Evolutionary conservation across 148 eudicot genomes (phyloP), one percentile per base, ranked within the genome.

Genomic region (Tetragonia tetragonoides): DNA sequence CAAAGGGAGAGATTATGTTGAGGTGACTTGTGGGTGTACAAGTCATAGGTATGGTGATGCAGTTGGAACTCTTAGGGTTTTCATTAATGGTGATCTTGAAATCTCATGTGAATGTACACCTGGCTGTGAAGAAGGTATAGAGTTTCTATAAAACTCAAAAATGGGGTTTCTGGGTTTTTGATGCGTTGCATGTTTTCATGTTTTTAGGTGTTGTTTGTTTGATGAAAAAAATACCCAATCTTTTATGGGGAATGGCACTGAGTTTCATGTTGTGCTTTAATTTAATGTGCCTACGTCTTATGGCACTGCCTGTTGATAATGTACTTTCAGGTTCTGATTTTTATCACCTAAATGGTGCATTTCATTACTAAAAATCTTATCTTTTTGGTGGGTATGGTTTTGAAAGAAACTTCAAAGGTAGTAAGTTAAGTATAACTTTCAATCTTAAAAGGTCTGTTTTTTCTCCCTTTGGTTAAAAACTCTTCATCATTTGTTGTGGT

Each of bases 1-100:
- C 74, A 76, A 68, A 61, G 75, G 83, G 9, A 76, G 70, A 16
- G 93, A 83, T 71, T 86, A 76, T 53, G 76, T 87, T 47, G 91
- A 87, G 77, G 88, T 90, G 34, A 83, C 77, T 62, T 88, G 93
- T 73, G 96, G 93, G n/a, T 91, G 96, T 76, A 91, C 96, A 0
- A 88, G 90, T 76, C 87, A 82, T 60, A 78, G 84, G 46, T 91
- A 89, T 68, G 96, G 96, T 14, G 96, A 91, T 75, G 86, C 93
- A 62, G 91, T 90, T 60, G 93, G 91, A 6, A 84, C 67, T 61
- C 91, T 91, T 87, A 88, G 89, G 88, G 93, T 90, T 84, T 92
- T 82, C 59, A 18, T 66, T 24, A 78, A 70, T 75, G 94, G 97
- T 59, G 84, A 80, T 73, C 89, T 92, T 46, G 83, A 83, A 73